Conservation (phyloP, 2,329 filamentous ascomycete species). For the Ceratocystis papillata region DNA sequence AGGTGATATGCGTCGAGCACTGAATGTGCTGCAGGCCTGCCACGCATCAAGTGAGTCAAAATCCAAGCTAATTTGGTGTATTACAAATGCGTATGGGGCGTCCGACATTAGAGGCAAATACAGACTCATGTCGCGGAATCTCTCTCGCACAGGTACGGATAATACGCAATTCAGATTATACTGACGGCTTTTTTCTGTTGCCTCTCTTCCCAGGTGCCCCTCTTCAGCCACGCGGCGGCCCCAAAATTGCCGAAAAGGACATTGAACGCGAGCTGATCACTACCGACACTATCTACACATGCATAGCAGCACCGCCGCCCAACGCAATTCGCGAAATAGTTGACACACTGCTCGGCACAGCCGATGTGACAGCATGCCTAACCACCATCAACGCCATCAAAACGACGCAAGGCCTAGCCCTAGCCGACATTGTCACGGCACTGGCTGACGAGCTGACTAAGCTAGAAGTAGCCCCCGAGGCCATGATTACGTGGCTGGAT, state of each 20-base stretch:
- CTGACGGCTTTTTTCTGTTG: slow-evolving; percentile 4
- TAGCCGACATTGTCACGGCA: slow-evolving; percentile 87
- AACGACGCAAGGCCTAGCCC: slow-evolving; percentile 67
- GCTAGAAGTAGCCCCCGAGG: slow-evolving; percentile 74
- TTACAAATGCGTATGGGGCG: not conserved
- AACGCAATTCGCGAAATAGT: slow-evolving; percentile 77
- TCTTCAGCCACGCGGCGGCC: slow-evolving; percentile 48
- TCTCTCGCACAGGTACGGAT: not conserved
- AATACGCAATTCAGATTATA: not conserved
- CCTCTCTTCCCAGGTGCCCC: slow-evolving; percentile 48
- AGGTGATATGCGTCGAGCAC: slow-evolving; percentile 86
- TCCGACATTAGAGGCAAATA: not conserved
- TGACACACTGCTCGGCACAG: slow-evolving; percentile 68
- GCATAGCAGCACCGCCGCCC: slow-evolving; percentile 89
- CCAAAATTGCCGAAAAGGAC: slow-evolving; percentile 50
- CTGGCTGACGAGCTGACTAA: slow-evolving; percentile 71
- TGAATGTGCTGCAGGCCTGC: slow-evolving; percentile 94
- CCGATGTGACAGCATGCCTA: slow-evolving; percentile 81
- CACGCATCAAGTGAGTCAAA: slow-evolving; percentile 68
- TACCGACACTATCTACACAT: slow-evolving; percentile 92
- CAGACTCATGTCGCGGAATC: not conserved
- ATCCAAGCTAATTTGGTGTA: not conserved
- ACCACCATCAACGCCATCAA: slow-evolving; percentile 83
- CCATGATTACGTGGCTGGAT: slow-evolving; percentile 83
- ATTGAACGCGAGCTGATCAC: slow-evolving; percentile 69